Evolutionary conservation across 805 yeast species (phyloP), one percentile per base, ranked within the genome.

Genomic region (Metschnikowia cubensis): DNA sequence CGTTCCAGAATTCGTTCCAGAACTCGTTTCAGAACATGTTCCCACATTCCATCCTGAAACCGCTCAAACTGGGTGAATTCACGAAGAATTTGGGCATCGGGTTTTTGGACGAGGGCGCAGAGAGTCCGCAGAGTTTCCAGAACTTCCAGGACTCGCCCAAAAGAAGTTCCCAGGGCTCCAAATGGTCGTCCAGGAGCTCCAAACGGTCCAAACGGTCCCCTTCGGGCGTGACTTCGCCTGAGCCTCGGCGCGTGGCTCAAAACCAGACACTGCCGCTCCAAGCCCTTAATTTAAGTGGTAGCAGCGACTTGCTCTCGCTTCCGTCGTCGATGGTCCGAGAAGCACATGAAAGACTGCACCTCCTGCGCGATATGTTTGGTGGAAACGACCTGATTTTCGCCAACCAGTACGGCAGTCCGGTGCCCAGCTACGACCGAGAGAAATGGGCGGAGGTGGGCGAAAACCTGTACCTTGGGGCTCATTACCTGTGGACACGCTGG

Each of bases 401-500:
- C 25, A 43, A 43, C 17, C 22, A 14, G 10, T 7, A 33, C 15
- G 21, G 25, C 3, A 35, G 21, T 10, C 21, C 14, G 3, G 5
- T 15, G 2, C 17, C 38, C 32, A 14, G 42, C 32, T n/a, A 37
- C 1, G 25, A 36, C 25, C 4, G 4, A 34, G 50, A n/a, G 14
- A 33, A 33, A 14, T n/a, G 29, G 29, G 29, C 29, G 4, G 29
- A 25, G 3, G 29, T 25, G 29, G 49, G 33, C 35, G 42, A 41
- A 25, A 31, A 29, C 20, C 18, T 4, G 8, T 34, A 42, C 22
- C 45, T 48, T 15, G 29, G 31, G 17, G 29, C 48, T 36, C 14
- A 35, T 33, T 35, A 43, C 17, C 54, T 55, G 41, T 57, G 61
- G 60, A 33, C 55, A 14, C 45, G 50, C 38, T 70, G 69, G 56